A percentile compares a stretch with the other conserved stretches of the same genome.
Conservation (phyloP, 73 alveolate genomes). For the Paramecium primaurelia region DNA sequence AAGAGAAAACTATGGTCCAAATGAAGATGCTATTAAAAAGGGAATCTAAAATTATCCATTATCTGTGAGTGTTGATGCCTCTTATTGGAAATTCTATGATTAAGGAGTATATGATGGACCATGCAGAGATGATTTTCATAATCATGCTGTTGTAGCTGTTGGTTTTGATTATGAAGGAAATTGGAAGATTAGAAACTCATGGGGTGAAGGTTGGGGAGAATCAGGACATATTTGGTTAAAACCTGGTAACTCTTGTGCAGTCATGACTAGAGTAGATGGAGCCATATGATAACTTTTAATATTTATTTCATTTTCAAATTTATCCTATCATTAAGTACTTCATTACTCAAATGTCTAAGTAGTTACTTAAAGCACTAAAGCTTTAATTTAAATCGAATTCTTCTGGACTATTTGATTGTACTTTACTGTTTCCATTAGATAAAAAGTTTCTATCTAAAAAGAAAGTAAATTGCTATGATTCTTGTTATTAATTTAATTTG, state of each 20-base stretch:
- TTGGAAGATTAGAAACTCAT: conserved; percentile 57
- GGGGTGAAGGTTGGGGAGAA: conserved; percentile 55
- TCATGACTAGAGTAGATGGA: conserved; percentile 42
- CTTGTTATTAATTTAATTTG: background rate
- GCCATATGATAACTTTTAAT: background rate
- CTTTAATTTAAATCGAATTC: background rate
- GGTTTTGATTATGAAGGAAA: conserved; percentile 51
- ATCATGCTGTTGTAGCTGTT: conserved; percentile 63
- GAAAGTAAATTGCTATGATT: background rate
- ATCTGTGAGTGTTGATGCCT: conserved; percentile 77
- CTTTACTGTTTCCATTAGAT: background rate
- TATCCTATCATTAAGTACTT: background rate
- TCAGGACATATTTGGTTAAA: conserved; percentile 35
- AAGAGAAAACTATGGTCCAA: background rate
- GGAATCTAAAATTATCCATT: conserved; percentile 60
- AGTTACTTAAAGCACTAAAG: background rate
- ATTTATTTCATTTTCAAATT: background rate
- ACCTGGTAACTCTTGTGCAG: conserved; percentile 58
- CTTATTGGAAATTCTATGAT: conserved; percentile 67
- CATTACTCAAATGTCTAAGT: background rate
- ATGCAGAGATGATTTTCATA: conserved; percentile 67
- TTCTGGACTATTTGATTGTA: background rate
- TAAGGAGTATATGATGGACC: conserved; percentile 62
- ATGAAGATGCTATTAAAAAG: conserved; percentile 36
- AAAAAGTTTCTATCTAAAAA: background rate